Evolutionary conservation across 345 rosid species (phyloP).

Genomic region (Acer yangbiense): DNA sequence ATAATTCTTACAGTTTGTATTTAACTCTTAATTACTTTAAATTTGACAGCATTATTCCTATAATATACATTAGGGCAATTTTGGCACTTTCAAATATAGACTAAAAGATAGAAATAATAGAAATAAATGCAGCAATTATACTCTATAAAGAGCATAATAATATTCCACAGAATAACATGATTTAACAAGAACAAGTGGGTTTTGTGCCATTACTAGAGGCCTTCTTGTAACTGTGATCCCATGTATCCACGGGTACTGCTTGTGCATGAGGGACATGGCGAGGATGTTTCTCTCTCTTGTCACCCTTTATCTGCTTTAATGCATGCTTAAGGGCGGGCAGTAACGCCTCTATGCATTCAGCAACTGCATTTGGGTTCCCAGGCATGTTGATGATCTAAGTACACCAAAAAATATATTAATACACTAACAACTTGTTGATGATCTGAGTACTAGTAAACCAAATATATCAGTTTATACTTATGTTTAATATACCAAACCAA

Average conservation of each 20-base stretch:
- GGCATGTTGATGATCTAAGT: conserved; percentile 94
- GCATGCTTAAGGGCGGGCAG: conserved; percentile 90
- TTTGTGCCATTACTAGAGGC: conserved; percentile 41
- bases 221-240: conserved; percentile 70
- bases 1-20: too few species aligned
- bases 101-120: neutral
- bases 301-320: conserved; percentile 83
- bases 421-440: conserved; percentile 55
- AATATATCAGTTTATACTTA: neutral
- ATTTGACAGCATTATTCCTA: neutral
- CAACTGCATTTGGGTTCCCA: conserved; percentile 93
- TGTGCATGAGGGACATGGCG: conserved; percentile 78
- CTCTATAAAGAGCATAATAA: neutral
- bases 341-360: conserved; percentile 93
- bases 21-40: neutral
- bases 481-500: neutral
- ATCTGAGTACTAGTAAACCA: conserved; percentile 44
- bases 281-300: conserved; percentile 93
- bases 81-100: neutral
- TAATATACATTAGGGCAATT: neutral
- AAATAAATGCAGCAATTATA: neutral
- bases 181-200: conserved; percentile 48
- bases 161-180: neutral
- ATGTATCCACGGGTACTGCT: conserved; percentile 52
- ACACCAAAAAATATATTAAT: neutral